Conservation (phyloP, 1,284 basidiomycete species). For the Austroboletus niveus region DNA sequence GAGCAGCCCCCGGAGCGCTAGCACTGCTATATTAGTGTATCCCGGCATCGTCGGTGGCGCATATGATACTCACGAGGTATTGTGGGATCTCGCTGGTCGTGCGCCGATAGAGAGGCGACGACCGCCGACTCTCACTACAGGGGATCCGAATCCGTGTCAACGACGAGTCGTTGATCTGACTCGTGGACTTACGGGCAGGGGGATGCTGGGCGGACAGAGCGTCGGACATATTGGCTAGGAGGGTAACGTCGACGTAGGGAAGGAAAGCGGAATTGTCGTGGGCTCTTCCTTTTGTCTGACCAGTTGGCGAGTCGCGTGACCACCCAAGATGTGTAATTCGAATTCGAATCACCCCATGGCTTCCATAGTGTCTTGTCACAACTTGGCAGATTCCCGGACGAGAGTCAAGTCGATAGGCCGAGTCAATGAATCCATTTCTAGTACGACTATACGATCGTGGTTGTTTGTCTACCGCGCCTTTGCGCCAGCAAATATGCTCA, state of each 20-base stretch:
- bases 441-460: no score
- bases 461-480: no score
- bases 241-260: not conserved
- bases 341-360: not conserved
- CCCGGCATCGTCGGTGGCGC: no score
- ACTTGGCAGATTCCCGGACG: no score
- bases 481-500: no score
- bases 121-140: slow-evolving; percentile 61
- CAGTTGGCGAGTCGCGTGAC: slow-evolving; percentile 7
- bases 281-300: not conserved
- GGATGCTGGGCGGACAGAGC: slow-evolving; percentile 18
- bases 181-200: slow-evolving; percentile 19
- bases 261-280: slow-evolving; percentile 16
- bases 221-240: slow-evolving; percentile 24
- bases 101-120: slow-evolving; percentile 54
- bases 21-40: slow-evolving; percentile 24
- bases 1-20: slow-evolving; percentile 23
- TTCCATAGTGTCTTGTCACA: no score
- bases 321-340: not conserved
- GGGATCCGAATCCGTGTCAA: not conserved
- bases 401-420: no score
- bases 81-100: slow-evolving; percentile 37
- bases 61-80: slow-evolving; percentile 34
- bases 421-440: no score
- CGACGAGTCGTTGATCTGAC: no score